Evolutionary conservation across 768 basidiomycete species (phyloP).

Genomic region (Lenzites betulinus): DNA sequence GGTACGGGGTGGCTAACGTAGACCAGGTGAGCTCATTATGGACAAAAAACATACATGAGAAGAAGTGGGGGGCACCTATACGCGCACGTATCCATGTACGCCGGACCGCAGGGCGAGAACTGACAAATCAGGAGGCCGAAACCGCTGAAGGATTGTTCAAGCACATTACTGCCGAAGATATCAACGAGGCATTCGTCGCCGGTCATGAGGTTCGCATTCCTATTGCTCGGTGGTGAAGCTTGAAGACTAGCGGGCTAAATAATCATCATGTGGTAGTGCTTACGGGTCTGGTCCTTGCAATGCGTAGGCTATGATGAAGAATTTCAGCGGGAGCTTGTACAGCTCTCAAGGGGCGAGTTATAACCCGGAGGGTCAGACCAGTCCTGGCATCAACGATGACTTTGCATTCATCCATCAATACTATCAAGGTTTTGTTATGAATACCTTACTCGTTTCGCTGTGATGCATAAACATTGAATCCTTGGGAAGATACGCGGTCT

Average conservation of each 20-base stretch:
- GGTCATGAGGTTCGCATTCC: slow-evolving; percentile 35
- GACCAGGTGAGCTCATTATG: slow-evolving; percentile 33
- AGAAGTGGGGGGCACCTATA: slow-evolving; percentile 32
- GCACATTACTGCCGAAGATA: slow-evolving; percentile 29
- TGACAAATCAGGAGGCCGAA: slow-evolving; percentile 30
- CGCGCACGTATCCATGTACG: slow-evolving; percentile 35
- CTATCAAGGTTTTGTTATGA: too few relatives aligned
- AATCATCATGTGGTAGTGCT: slow-evolving; percentile 22
- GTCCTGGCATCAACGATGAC: too few relatives aligned
- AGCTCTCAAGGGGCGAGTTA: neutral
- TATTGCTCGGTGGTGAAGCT: neutral
- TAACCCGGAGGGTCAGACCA: too few relatives aligned
- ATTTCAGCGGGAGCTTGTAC: slow-evolving; percentile 36
- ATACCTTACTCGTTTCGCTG: too few relatives aligned
- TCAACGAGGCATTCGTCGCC: slow-evolving; percentile 29
- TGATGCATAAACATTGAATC: too few relatives aligned
- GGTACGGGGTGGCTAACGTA: neutral
- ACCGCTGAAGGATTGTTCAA: slow-evolving; percentile 15
- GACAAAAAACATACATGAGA: slow-evolving; percentile 26
- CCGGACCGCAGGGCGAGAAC: slow-evolving; percentile 26
- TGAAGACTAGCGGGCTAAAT: neutral
- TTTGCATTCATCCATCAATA: too few relatives aligned
- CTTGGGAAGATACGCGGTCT: too few relatives aligned
- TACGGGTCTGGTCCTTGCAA: slow-evolving; percentile 43
- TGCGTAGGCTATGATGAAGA: slow-evolving; percentile 43